Base-by-base conservation (phyloP, 1,284 basidiomycete species). In the Ustilago lituana region DNA sequence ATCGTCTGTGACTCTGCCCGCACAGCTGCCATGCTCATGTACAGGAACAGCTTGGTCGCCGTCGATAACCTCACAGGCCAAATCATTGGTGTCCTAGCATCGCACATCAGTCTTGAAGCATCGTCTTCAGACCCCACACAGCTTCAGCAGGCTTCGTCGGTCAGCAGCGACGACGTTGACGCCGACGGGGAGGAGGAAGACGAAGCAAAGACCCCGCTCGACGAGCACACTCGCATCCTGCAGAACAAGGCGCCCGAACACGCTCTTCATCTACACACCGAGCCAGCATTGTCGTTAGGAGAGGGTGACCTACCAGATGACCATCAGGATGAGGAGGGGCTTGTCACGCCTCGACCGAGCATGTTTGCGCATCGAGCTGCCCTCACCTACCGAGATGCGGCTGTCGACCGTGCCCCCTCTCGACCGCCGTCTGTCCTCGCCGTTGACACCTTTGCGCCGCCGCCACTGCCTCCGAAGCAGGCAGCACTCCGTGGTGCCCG, bases 1-100 rank as follows among this genome's bases (percentile, higher is more conserved):
- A 33, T 41, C 19, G 35, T 50, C 8, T 51, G 51, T 29, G 33
- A 37, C 19, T 23, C 50, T 19, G 23, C 15, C 15, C 49, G 48
- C 26, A 15, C 50, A 0, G 29, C 37, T 17, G 20, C 36, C 8
- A 44, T 36, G 27, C 33, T 53, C 22, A 46, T 60, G n/a, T 74
- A 71, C 26, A 54, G 73, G 11, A 68, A 75, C 54, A 66, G 58
- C 54, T 50, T 77, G 11, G 68, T 77, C 5, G 74, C 74, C 10
- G 59, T 77, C 27, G 76, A 77, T 48, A 70, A 76, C 26, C 53
- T 69, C 32, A 76, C 71, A 2, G 74, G 76, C 15, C 57, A 71
- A 24, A 63, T 77, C 31, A 23, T 74, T 23, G 60, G 67, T n/a
- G 55, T 77, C 15, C 36, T 77, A 5, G 76, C 76, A 5, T 60